Percentiles rank a stretch among this genome's conserved stretches.
Conservation (phyloP, 2,329 filamentous ascomycete genomes). For the Trichoderma atrobrunneum region DNA sequence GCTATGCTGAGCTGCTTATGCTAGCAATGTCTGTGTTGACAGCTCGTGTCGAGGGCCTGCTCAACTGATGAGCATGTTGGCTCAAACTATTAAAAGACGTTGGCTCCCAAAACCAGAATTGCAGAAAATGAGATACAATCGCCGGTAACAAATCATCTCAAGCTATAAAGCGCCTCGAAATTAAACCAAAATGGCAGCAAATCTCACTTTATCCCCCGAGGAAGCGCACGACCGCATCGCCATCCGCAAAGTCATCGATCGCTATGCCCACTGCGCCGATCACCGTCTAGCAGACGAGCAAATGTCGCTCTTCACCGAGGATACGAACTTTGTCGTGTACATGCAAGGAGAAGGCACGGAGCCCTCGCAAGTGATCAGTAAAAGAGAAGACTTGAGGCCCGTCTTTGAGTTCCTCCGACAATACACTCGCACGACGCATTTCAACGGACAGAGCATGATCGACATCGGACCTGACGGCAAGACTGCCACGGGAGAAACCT, state of each 20-base stretch:
- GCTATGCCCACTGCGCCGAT: constrained; percentile 14
- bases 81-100: background rate
- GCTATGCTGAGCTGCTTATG: constrained; percentile 2
- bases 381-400: background rate
- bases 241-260: constrained; percentile 13
- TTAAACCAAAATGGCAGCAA: background rate
- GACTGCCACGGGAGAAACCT: constrained; percentile 8
- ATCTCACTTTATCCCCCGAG: background rate
- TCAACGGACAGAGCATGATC: constrained; percentile 15
- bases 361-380: background rate
- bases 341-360: constrained; percentile 5
- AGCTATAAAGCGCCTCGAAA: background rate
- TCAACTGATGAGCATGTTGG: background rate
- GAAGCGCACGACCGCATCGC: constrained; percentile 5
- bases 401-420: background rate
- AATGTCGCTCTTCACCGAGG: constrained; percentile 4
- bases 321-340: background rate
- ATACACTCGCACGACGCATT: constrained; percentile 8
- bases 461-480: background rate
- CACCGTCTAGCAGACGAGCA: constrained; percentile 12
- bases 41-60: background rate
- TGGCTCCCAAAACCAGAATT: background rate
- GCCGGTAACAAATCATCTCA: background rate
- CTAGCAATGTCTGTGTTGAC: background rate
- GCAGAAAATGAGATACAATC: background rate